These are phyloP conservation scores for Suillus americanus DNA, from an alignment of 768 basidiomycete species.

Conservation along the genomic window DNA sequence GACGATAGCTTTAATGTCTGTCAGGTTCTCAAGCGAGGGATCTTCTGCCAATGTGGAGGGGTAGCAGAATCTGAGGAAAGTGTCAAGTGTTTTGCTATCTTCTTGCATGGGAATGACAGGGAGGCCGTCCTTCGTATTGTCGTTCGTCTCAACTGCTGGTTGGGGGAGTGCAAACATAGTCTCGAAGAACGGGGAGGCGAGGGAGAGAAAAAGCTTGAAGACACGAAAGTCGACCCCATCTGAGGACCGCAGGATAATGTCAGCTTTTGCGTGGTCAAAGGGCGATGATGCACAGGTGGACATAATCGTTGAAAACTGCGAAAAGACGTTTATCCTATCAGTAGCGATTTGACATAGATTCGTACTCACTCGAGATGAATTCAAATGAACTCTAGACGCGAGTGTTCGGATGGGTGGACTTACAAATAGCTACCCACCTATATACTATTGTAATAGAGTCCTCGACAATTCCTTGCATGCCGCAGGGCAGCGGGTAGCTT, in stretches of 20 bases:
- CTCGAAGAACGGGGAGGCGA: constrained; percentile 21
- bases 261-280: constrained; percentile 8
- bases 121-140: neutral
- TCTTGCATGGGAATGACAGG: constrained; percentile 12
- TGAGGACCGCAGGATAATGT: constrained; percentile 16
- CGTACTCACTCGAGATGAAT: neutral
- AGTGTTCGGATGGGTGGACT: neutral
- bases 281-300: constrained; percentile 10
- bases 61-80: constrained; percentile 18
- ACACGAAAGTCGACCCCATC: constrained; percentile 19
- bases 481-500: neutral
- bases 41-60: constrained; percentile 5
- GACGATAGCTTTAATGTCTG: constrained; percentile 15
- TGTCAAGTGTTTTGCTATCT: constrained; percentile 13
- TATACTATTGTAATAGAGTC: neutral
- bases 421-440: neutral
- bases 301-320: neutral
- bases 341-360: neutral
- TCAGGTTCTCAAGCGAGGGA: neutral
- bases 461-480: neutral
- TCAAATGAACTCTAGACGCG: neutral
- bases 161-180: constrained; percentile 1
- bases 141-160: neutral
- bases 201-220: constrained; percentile 23
- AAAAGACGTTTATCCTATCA: neutral